Base-by-base conservation (phyloP, 805 yeast genomes). In the Scheffersomyces ergatensis region DNA sequence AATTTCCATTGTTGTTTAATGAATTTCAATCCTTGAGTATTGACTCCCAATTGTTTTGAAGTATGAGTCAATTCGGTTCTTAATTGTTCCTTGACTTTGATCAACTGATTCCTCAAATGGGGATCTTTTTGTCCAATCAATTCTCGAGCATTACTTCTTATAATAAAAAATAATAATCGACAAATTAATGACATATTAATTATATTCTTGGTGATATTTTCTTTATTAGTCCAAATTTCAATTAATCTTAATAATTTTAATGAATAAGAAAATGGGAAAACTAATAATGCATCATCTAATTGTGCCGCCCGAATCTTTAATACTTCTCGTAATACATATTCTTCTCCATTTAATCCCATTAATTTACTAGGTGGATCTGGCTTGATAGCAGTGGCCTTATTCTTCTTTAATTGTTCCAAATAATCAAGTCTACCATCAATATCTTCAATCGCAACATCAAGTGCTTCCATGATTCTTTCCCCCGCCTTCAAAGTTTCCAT, bases 401-500 rank as follows among this genome's bases (percentile, higher is more conserved):
- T 65, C 46, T 56, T 56, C 9, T 21, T 21, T 43, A 71, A 42
- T 18, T 69, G 78, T 29, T 54, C 57, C 34, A 70, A 65, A 54
- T 83, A 83, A 31, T 72, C 76, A 40, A 73, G 77, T 13, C 58
- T 49, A 11, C 77, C 77, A 33, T 78, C 83, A 32, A 87, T 64
- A 50, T 89, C 97, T 37, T 77, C 80, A 14, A 68, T 65, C 0
- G 95, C 95, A 44, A 90, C 67, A 49, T 93, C 97, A 37, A 92
- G 67, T 0, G 97, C 97, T 59, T 92, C 98, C 78, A 88, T 83
- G 36, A 92, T 64, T 54, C 83, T 83, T 63, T 92, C 99, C 48
- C 98, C 96, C 1, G 97, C 93, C 62, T 92, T 92, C 56, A 93
- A 74, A 2, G 97, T 85, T 54, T 93, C 99, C 58, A 83, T 70